Base-by-base conservation (phyloP, 306 rosid species). In the Oxytropis ochrocephala region DNA sequence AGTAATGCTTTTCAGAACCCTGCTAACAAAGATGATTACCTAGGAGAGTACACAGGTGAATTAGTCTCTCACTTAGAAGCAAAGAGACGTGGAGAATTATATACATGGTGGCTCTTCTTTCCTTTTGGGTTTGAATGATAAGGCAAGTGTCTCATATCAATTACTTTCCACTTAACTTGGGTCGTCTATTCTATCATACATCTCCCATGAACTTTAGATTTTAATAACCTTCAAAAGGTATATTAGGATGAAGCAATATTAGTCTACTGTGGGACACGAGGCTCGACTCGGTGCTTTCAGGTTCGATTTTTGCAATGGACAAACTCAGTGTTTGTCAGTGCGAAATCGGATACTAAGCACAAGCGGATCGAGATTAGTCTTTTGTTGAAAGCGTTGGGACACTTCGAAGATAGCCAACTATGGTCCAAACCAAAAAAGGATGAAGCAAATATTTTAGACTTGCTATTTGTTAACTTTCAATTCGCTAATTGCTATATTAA, bases 1-100 rank as follows among this genome's bases (percentile, higher is more conserved):
- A n/a, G n/a, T 75, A 61, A 18, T 17, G 6, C 71, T 71, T 74
- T 85, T 72, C 85, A 91, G 97, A 86, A 91, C 56, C 70, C 96
- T 6, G 93, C 82, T 10, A 88, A 83, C 81, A 91, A 88, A 83
- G 80, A 88, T 60, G 97, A 88, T 55, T 91, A 83, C 69, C 81
- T 91, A 65, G 97, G 97, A 69, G 97, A 91, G 67, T 91, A 91
- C 63, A 91, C 97, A 0, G 97, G 96, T 19, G 97, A 91, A 70
- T 48, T 91, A 73, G 76, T 91, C 63, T 85, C 93, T 74, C 93
- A 88, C 18, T 68, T 69, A 32, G 96, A 91, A 82, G 97, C 97
- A 7, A 96, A 91, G 30, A 82, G 80, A 65, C 89, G 97, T 39
- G 96, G 96, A 63, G 86, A 83, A 84, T 71, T 86, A 24, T 91